Percentiles rank a stretch among this genome's conserved stretches.
Evolutionary conservation across 176 grass and related monocot genomes (phyloP).

Genomic region (Oryza nivara): DNA sequence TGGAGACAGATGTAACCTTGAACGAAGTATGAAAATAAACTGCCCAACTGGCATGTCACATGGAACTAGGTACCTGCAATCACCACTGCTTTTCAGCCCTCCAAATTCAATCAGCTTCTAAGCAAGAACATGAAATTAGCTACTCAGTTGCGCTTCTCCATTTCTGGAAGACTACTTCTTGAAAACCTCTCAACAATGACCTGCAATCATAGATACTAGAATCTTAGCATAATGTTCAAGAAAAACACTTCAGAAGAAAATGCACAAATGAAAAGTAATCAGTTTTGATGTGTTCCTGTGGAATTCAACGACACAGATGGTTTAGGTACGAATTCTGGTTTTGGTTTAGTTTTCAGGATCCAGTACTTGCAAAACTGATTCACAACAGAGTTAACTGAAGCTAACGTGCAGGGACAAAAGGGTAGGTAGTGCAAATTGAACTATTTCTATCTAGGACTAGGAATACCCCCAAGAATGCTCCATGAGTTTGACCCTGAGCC

Average conservation of each 20-base stretch:
- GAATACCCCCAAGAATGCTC: too few species aligned
- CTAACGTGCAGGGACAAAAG: background rate
- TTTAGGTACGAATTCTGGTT: background rate
- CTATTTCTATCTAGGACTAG: too few species aligned
- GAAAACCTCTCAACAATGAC: constrained; percentile 45
- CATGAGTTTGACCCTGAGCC: too few species aligned
- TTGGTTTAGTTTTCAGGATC: background rate
- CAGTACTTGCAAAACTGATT: background rate
- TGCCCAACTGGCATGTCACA: constrained; percentile 63
- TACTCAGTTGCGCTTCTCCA: constrained; percentile 50
- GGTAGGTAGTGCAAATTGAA: background rate
- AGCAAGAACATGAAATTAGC: background rate
- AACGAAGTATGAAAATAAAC: constrained; percentile 71
- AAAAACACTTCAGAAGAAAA: background rate
- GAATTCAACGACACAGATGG: background rate
- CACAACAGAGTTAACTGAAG: background rate
- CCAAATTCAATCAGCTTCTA: background rate
- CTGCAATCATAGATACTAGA: constrained; percentile 8
- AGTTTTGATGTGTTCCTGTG: background rate
- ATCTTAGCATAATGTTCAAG: background rate
- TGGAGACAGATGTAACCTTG: constrained; percentile 59
- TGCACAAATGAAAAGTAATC: background rate
- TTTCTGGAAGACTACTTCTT: constrained; percentile 37
- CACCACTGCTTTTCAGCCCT: background rate
- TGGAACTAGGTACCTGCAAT: constrained; percentile 38